Evolutionary conservation across 805 yeast species (phyloP).

Genomic region (Ogataea populi-albae): DNA sequence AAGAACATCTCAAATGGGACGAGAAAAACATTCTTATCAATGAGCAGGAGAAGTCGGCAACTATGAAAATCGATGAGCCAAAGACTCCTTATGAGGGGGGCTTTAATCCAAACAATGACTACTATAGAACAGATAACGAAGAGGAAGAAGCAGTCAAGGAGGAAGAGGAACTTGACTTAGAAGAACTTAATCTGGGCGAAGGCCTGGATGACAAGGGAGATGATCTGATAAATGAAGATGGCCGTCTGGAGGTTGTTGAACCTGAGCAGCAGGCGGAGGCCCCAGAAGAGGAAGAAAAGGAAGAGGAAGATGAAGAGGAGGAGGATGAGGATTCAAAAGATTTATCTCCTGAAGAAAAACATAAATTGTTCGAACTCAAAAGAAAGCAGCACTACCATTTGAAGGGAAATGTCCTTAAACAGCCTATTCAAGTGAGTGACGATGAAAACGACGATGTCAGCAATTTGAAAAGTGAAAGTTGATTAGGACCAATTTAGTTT

Average conservation of each 20-base stretch:
- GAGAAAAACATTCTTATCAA: conserved; percentile 70
- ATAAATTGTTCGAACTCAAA: conserved; percentile 67
- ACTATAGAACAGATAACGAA: conserved; percentile 69
- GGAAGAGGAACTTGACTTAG: conserved; percentile 23
- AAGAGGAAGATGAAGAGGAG: conserved; percentile 30
- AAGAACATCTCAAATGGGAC: conserved; percentile 74
- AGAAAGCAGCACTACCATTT: conserved; percentile 76
- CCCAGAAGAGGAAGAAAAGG: conserved; percentile 19
- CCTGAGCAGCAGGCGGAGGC: conserved; percentile 3
- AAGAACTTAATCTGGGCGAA: conserved; percentile 32
- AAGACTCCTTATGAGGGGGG: conserved; percentile 95
- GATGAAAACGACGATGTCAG: conserved; percentile 31
- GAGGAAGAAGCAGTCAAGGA: conserved; percentile 38
- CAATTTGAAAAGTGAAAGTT: too few species aligned
- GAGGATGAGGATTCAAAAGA: conserved; percentile 39
- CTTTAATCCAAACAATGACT: conserved; percentile 76
- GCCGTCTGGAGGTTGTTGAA: conserved; percentile 20
- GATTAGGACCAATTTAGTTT: conserved; percentile 3
- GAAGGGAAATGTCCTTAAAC: conserved; percentile 48
- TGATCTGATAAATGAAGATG: conserved; percentile 7
- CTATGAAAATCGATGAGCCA: conserved; percentile 89
- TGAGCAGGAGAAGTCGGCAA: conserved; percentile 69
- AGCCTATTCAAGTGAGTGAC: conserved; percentile 35
- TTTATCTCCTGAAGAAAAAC: conserved; percentile 56
- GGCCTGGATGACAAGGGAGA: conserved; percentile 26